Evolutionary conservation across 495 filamentous ascomycete species (phyloP).

Genomic region (Annulohypoxylon stygium): DNA sequence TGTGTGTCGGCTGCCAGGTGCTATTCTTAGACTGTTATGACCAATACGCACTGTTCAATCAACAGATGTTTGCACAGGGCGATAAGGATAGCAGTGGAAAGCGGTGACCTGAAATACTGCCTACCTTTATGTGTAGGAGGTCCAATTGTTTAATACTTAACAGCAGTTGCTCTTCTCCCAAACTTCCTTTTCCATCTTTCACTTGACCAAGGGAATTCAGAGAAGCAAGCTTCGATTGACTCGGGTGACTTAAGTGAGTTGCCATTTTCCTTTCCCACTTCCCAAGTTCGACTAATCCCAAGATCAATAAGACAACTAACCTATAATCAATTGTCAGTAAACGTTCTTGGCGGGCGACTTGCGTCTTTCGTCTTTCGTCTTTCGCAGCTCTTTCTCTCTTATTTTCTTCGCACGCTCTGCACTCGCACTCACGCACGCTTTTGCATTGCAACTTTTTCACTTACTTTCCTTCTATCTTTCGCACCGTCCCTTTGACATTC

Average conservation of each 20-base stretch:
- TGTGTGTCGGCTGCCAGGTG: too few relatives aligned
- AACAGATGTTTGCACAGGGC: not conserved
- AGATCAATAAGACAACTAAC: too few relatives aligned
- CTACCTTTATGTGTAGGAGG: constrained; percentile 59
- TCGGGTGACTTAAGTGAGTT: not conserved
- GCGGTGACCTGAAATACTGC: not conserved
- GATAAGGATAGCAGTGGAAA: too few relatives aligned
- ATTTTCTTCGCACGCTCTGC: too few relatives aligned
- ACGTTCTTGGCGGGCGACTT: too few relatives aligned
- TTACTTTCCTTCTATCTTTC: not conserved
- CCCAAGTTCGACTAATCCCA: not conserved
- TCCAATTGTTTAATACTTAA: constrained; percentile 55
- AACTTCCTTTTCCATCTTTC: constrained; percentile 14
- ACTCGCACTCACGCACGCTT: too few relatives aligned
- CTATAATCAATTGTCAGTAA: too few relatives aligned
- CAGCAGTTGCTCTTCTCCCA: constrained; percentile 55
- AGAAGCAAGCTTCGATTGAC: constrained; percentile 2
- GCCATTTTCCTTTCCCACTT: constrained; percentile 13
- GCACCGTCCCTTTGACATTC: not conserved
- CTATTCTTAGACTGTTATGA: not conserved
- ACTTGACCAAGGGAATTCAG: not conserved
- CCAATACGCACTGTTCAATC: not conserved
- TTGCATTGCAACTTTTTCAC: not conserved
- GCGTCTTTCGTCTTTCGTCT: too few relatives aligned
- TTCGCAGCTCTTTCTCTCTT: too few relatives aligned